These are phyloP conservation scores for Teratosphaeria zuluensis DNA, from an alignment of 2,329 filamentous ascomycete genomes.

Conservation along the genomic window DNA sequence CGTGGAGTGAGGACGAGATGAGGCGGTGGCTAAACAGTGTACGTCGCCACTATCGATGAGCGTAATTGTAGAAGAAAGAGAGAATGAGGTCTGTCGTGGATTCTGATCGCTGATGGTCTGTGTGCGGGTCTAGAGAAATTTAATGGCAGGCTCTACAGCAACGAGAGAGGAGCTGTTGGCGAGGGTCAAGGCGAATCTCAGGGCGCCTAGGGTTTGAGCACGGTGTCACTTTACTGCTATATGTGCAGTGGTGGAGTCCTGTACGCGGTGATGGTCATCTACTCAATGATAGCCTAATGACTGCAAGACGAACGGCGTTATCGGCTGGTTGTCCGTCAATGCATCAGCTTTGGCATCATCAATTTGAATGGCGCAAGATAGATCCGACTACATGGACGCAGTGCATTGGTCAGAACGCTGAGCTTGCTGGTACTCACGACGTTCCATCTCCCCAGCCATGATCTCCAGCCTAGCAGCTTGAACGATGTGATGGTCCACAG, in stretches of 20 bases:
- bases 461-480: not conserved
- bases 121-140: slow-evolving; percentile 47
- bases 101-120: not conserved
- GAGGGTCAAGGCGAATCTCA: slow-evolving; percentile 59
- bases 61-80: not conserved
- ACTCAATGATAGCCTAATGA: too few species aligned
- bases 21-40: slow-evolving; percentile 72
- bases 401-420: not conserved
- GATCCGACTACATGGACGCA: not conserved
- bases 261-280: not conserved
- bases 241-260: too few species aligned
- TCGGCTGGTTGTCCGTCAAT: too few species aligned
- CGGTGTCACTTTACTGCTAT: not conserved
- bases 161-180: slow-evolving; percentile 57
- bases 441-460: not conserved
- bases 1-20: slow-evolving; percentile 74
- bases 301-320: too few species aligned
- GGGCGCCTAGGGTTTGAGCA: slow-evolving; percentile 29
- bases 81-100: not conserved
- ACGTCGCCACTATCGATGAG: slow-evolving; percentile 29
- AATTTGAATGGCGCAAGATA: not conserved
- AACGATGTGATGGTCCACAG: not conserved
- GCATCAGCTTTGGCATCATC: too few species aligned
- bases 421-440: too few species aligned
- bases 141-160: slow-evolving; percentile 50